Percentiles rank a stretch among this genome's conserved stretches.
These are phyloP conservation scores for Xeromyces bisporus DNA, from an alignment of 495 filamentous ascomycete genomes.

Conservation along the genomic window DNA sequence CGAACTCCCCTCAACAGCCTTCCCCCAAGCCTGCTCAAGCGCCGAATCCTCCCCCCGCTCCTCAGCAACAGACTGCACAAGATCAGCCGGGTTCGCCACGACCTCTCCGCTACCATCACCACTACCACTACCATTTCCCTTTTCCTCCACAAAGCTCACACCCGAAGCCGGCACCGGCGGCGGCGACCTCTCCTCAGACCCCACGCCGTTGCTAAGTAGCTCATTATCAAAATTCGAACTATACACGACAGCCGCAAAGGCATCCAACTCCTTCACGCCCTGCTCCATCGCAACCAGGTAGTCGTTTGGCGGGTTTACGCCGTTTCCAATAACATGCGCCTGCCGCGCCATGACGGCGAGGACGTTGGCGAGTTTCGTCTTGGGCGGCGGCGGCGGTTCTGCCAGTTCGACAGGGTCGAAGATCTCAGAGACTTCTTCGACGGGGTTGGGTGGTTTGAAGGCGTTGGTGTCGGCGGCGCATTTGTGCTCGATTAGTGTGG, in stretches of 20 bases:
- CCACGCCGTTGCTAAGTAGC: conserved; percentile 17
- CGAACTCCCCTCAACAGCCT: conserved; percentile 16
- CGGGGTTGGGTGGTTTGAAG: conserved; percentile 42
- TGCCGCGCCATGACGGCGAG: conserved; percentile 74
- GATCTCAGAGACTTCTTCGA: conserved; percentile 27
- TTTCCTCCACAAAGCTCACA: background rate
- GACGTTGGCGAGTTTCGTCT: conserved; percentile 75
- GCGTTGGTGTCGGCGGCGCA: conserved; percentile 56
- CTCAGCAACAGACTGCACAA: background rate
- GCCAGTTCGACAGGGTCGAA: conserved; percentile 27
- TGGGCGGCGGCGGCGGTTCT: conserved; percentile 20
- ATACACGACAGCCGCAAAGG: conserved; percentile 87
- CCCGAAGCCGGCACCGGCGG: background rate
- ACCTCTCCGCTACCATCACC: background rate
- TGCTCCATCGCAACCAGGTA: conserved; percentile 72
- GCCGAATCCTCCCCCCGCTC: conserved; percentile 9
- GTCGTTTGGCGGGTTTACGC: conserved; percentile 52
- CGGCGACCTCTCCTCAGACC: conserved; percentile 2
- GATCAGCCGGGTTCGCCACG: background rate
- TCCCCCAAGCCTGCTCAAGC: conserved; percentile 30
- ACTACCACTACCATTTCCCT: background rate
- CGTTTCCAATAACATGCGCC: conserved; percentile 75
- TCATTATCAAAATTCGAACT: conserved; percentile 77
- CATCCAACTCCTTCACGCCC: conserved; percentile 67
- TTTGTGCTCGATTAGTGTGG: conserved; percentile 60